Evolutionary conservation across 306 rosid species (phyloP).

Genomic region (Carpinus fangiana): DNA sequence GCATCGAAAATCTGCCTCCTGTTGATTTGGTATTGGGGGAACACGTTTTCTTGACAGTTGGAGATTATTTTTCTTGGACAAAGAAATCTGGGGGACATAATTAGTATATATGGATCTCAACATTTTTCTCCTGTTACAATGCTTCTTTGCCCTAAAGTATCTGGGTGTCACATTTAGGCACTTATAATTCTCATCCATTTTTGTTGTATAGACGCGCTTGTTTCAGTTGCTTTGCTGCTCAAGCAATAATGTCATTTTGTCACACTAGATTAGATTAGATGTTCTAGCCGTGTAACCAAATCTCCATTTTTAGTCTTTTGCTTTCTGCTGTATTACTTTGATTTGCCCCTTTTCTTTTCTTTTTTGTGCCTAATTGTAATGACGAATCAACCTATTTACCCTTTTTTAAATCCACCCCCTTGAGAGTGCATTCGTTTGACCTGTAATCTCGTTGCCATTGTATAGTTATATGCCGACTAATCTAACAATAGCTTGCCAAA

Average conservation of each 20-base stretch:
- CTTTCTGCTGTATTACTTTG: neutral
- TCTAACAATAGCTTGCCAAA: neutral
- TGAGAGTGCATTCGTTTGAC: no score
- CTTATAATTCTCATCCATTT: neutral
- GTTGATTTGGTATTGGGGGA: slow-evolving; percentile 53
- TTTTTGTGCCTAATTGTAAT: neutral
- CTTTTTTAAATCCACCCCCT: no score
- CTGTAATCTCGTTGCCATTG: no score
- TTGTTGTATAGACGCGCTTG: neutral
- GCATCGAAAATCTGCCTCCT: slow-evolving; percentile 57
- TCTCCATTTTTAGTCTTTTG: neutral
- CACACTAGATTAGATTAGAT: neutral
- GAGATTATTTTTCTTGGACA: slow-evolving; percentile 40
- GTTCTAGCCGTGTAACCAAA: neutral
- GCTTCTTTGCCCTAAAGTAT: neutral
- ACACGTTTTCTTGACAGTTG: slow-evolving; percentile 66
- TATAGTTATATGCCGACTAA: no score
- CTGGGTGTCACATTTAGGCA: neutral
- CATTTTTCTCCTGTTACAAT: neutral
- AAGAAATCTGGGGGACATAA: neutral
- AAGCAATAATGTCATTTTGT: neutral
- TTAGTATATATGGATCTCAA: neutral
- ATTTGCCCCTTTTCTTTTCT: neutral
- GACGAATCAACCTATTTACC: neutral
- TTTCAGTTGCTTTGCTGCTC: neutral